Evolutionary conservation across 2,329 filamentous ascomycete species (phyloP).

Genomic region (Penicillium glabrum): DNA sequence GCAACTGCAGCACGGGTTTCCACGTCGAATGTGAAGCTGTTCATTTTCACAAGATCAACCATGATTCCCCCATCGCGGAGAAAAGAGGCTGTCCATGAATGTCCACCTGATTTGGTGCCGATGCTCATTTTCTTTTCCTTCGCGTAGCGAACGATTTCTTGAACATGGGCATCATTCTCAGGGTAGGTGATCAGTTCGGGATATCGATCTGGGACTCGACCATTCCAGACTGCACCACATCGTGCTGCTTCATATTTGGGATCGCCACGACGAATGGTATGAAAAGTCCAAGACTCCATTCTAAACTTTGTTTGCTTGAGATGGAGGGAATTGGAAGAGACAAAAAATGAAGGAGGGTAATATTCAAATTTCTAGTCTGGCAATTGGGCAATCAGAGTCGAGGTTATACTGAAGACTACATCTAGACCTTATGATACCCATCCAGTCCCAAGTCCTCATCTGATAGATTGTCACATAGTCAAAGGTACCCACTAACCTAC

Average conservation of each 20-base stretch:
- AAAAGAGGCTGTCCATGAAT: not conserved
- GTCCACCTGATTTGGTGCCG: not conserved
- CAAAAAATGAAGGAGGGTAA: not conserved
- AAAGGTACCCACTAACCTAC: no score
- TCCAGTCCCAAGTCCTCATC: no score
- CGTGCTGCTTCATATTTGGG: not conserved
- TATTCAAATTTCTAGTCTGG: not conserved
- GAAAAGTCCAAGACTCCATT: not conserved
- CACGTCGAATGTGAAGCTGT: not conserved
- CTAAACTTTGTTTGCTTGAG: fast-evolving
- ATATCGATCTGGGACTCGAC: not conserved
- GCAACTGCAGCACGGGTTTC: not conserved
- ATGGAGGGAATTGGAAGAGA: not conserved
- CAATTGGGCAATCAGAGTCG: no score
- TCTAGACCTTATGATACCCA: no score
- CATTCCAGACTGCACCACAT: not conserved
- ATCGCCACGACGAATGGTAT: not conserved
- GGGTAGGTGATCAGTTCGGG: not conserved
- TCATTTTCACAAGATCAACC: not conserved
- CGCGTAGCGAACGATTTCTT: not conserved
- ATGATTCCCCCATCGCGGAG: not conserved
- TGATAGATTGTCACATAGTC: no score
- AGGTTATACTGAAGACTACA: no score
- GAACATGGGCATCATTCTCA: not conserved
- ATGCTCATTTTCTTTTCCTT: not conserved